Evolutionary conservation across 2,329 filamentous ascomycete species (phyloP).

Genomic region (Talaromyces rugulosus): DNA sequence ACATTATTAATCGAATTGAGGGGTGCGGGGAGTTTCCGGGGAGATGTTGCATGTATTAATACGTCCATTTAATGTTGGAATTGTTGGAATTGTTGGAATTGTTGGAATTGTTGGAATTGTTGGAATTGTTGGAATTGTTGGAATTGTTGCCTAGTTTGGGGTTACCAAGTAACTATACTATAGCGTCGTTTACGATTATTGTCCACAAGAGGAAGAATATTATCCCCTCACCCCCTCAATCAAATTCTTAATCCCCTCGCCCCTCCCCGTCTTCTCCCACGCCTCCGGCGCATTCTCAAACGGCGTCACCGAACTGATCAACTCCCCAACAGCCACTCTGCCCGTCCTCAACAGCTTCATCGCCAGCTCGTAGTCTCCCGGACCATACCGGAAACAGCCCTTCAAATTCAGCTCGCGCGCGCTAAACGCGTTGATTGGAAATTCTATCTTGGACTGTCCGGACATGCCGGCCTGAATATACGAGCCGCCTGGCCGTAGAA

Average conservation of each 20-base stretch:
- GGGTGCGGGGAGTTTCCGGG: neutral
- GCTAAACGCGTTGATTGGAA: slow-evolving; percentile 31
- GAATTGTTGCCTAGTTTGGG: no score
- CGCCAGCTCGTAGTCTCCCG: slow-evolving; percentile 31
- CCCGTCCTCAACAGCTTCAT: slow-evolving; percentile 30
- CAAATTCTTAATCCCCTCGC: slow-evolving; percentile 22
- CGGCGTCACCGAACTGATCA: no score
- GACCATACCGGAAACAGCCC: slow-evolving; percentile 29
- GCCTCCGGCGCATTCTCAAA: no score
- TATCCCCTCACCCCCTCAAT: slow-evolving; percentile 10
- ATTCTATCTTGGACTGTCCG: slow-evolving; percentile 33
- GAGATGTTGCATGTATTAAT: no score
- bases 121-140: no score
- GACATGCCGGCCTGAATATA: slow-evolving; percentile 33
- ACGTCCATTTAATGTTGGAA: no score
- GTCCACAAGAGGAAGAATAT: no score
- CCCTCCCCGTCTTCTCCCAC: neutral
- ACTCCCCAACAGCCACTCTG: no score
- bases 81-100: no score
- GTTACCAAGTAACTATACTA: no score
- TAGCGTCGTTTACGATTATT: no score
- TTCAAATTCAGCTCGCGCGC: slow-evolving; percentile 33
- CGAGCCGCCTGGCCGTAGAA: slow-evolving; percentile 24
- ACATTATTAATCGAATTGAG: neutral
- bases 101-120: no score